phyloP scores from a whole-genome alignment of 225 moss, liverwort and hornwort species.

The Thuidium tamariscinum region DNA sequence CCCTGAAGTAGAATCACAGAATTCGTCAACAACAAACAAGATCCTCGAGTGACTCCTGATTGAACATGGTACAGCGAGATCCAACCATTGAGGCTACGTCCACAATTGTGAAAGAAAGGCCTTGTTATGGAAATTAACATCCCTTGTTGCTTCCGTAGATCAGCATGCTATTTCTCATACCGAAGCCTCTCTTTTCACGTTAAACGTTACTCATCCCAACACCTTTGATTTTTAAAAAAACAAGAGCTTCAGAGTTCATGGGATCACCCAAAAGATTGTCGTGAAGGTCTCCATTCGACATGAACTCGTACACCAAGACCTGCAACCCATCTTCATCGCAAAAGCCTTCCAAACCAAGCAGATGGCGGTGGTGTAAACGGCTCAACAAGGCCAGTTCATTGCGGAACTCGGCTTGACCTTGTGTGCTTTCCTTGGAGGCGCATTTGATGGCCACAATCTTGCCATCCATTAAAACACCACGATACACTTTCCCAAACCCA shows the following conservation, averaged over 20 bases:
- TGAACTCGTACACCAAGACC: slow-evolving; percentile 71
- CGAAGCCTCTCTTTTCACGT: too few species aligned
- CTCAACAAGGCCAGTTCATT: slow-evolving; percentile 59
- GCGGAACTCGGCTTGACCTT: slow-evolving; percentile 52
- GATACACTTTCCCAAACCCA: slow-evolving; percentile 36
- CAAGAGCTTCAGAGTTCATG: background rate
- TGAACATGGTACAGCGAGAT: too few species aligned
- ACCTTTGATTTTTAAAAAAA: background rate
- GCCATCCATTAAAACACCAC: slow-evolving; percentile 29
- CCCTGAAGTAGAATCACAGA: background rate
- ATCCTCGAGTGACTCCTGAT: too few species aligned
- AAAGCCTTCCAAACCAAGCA: slow-evolving; percentile 47
- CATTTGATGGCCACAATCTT: slow-evolving; percentile 57
- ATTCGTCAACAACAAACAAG: background rate
- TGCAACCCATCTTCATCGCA: slow-evolving; percentile 59
- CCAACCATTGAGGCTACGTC: background rate
- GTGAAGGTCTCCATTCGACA: slow-evolving; percentile 54
- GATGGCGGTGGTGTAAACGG: slow-evolving; percentile 62
- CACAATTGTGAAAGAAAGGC: background rate
- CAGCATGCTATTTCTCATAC: too few species aligned
- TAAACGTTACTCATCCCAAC: too few species aligned
- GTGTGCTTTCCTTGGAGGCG: slow-evolving; percentile 24
- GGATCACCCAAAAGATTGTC: slow-evolving; percentile 7
- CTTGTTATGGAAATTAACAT: background rate
- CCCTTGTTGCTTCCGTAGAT: background rate